Base-by-base conservation (phyloP, 345 rosid species). In the Rubroshorea leprosula region DNA sequence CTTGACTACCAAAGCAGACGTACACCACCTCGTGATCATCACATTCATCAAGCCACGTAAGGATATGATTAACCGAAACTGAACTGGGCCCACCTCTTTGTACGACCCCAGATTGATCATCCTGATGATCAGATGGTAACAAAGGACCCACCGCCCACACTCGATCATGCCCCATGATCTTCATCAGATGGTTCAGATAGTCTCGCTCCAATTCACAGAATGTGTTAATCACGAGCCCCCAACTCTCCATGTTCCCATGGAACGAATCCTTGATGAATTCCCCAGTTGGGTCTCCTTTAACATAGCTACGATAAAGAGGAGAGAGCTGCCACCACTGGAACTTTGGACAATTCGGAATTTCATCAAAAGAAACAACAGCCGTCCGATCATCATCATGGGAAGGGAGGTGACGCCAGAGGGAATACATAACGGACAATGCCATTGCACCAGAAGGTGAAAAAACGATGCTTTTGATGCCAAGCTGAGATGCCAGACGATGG, bases 1-100 rank as follows among this genome's bases (percentile, higher is more conserved):
- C 49, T 60, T 65, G 85, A 74, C 90, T 90, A 29, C 93, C 95
- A 11, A 86, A 90, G 71, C 93, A 83, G 3, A 86, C 74, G 55
- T 90, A 90, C 5, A 90, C 75, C 12, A 90, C 92, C 0, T 71
- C 54, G 6, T 45, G 39, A 18, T 81, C 82, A 10, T 56, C 60
- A n/a, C 79, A 64, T 6, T 50, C 44, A 52, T 86, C 88, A 0
- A 90, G 85, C 88, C 90, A 84, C 51, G 72, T 63, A 74, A 66
- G 35, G 39, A 86, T 20, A 26, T 65, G 63, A 23, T 52, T 53
- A 23, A 64, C 57, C 0, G 73, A 4, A 11, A 72, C 43, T 2
- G 86, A 74, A 22, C 80, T 78, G 44, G 69, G 21, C 0, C 92
- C 89, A 24, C 95, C 95, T 11, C 87, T 72, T 24, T 61, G 50